These are phyloP conservation scores for Guyanaporus albipodus DNA, from an alignment of 768 basidiomycete species.

Conservation along the genomic window DNA sequence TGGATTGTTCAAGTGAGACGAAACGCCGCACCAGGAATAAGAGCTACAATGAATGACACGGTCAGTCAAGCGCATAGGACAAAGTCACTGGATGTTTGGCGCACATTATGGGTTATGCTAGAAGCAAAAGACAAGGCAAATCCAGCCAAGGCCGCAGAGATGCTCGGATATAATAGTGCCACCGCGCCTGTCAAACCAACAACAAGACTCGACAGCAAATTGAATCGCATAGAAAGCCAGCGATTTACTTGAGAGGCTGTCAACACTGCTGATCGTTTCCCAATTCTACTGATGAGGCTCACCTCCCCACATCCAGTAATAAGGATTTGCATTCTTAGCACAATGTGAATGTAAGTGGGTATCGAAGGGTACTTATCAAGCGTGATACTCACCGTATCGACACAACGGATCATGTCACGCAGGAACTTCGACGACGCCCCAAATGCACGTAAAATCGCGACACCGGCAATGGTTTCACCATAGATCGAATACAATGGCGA, in stretches of 20 bases:
- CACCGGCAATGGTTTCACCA: constrained; percentile 48
- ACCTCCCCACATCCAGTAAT: constrained; percentile 93
- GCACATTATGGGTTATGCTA: constrained; percentile 65
- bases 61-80: constrained; percentile 16
- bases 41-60: constrained; percentile 33
- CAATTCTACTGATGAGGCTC: constrained; percentile 13
- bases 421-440: constrained; percentile 85
- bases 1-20: constrained; percentile 86
- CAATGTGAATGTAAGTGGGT: constrained; percentile 1
- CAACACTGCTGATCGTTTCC: constrained; percentile 2
- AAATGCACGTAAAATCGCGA: constrained; percentile 69
- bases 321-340: constrained; percentile 58
- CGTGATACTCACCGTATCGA: constrained; percentile 61
- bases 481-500: constrained; percentile 47
- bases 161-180: constrained; percentile 61
- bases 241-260: constrained; percentile 60
- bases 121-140: constrained; percentile 84
- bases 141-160: constrained; percentile 79
- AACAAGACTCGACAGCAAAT: constrained; percentile 67
- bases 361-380: neutral
- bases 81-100: neutral
- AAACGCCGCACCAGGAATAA: constrained; percentile 75
- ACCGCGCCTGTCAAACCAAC: constrained; percentile 70
- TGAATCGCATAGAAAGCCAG: constrained; percentile 88
- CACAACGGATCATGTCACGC: constrained; percentile 77